phyloP scores from a whole-genome alignment of 768 basidiomycete genomes.

The Sistotremastrum suecicum region DNA sequence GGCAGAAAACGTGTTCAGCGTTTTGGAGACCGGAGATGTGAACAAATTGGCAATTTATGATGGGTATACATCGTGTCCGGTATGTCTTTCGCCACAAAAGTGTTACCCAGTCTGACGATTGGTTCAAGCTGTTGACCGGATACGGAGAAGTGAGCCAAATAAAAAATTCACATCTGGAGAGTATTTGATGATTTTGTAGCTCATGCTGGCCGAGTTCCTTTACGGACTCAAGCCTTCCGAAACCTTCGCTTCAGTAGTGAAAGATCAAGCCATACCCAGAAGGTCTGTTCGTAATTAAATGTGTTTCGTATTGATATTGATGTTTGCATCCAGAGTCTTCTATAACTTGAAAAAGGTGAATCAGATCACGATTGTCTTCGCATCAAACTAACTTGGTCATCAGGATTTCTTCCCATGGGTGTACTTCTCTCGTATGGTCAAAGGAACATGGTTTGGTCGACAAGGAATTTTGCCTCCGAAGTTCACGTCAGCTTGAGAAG shows the following conservation, averaged over 20 bases:
- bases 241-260: slow-evolving; percentile 53
- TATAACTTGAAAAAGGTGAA: slow-evolving; percentile 78
- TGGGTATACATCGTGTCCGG: slow-evolving; percentile 83
- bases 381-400: neutral
- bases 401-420: slow-evolving; percentile 57
- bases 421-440: slow-evolving; percentile 32
- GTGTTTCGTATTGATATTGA: neutral
- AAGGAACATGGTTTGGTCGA: slow-evolving; percentile 35
- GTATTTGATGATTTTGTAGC: slow-evolving; percentile 2
- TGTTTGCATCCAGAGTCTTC: slow-evolving; percentile 35
- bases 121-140: slow-evolving; percentile 54
- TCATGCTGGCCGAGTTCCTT: slow-evolving; percentile 85
- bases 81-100: slow-evolving; percentile 21
- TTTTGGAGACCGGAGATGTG: slow-evolving; percentile 60
- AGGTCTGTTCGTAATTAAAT: slow-evolving; percentile 29
- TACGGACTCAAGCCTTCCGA: slow-evolving; percentile 85
- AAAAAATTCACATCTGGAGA: too few relatives aligned
- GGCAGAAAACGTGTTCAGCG: slow-evolving; percentile 71
- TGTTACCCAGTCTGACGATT: slow-evolving; percentile 3
- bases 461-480: slow-evolving; percentile 26
- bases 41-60: slow-evolving; percentile 55
- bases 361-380: neutral
- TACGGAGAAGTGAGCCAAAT: slow-evolving; percentile 43
- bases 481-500: slow-evolving; percentile 12
- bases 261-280: slow-evolving; percentile 64